A percentile compares a stretch with the other conserved stretches of the same genome.
Evolutionary conservation across 1,139 yeast genomes (phyloP).

Genomic region (Taphrina confusa): DNA sequence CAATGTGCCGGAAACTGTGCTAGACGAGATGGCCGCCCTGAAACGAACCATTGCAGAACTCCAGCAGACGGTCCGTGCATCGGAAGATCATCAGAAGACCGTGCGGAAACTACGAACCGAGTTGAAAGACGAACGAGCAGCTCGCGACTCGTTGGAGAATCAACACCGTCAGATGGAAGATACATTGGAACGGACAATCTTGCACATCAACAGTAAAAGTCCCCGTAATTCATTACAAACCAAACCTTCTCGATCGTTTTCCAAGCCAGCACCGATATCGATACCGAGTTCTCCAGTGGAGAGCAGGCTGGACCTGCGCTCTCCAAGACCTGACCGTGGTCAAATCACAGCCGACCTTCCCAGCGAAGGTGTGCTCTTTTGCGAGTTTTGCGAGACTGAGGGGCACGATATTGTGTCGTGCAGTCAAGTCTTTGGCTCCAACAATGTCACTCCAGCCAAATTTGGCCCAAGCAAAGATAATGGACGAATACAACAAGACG

Average conservation of each 20-base stretch:
- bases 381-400: slow-evolving; percentile 23
- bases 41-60: not conserved
- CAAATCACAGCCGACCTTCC: slow-evolving; percentile 1
- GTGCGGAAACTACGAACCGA: not conserved
- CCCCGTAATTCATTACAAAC: not conserved
- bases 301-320: slow-evolving; percentile 17
- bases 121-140: slow-evolving; percentile 10
- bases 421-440: slow-evolving; percentile 20
- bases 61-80: not conserved
- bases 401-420: slow-evolving; percentile 30
- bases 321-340: slow-evolving; percentile 19
- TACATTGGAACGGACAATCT: slow-evolving; percentile 11
- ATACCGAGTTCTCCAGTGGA: not conserved
- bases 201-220: slow-evolving; percentile 5
- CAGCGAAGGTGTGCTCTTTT: slow-evolving; percentile 8
- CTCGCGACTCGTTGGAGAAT: not conserved
- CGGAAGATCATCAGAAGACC: not conserved
- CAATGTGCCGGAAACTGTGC: not conserved
- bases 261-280: not conserved
- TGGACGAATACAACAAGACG: not conserved
- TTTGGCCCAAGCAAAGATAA: not conserved
- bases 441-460: slow-evolving; percentile 4
- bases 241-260: not conserved
- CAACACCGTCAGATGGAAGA: slow-evolving; percentile 13
- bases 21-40: not conserved